Evolutionary conservation across 108 stramenopile genomes (phyloP).

Genomic region (Pseudonitzschia multistriata): DNA sequence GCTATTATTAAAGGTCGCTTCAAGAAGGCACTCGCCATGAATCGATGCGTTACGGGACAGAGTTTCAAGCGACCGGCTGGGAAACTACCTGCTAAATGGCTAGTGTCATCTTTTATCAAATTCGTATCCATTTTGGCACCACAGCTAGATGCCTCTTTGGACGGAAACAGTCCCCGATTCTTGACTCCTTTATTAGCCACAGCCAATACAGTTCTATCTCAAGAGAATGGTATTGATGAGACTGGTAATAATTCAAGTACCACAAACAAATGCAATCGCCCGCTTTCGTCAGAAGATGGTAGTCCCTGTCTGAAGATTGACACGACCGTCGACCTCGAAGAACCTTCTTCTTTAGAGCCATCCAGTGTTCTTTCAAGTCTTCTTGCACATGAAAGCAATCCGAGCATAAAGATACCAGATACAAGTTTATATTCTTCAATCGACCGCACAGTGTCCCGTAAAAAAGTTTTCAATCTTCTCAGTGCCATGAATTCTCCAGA

Average conservation of each 20-base stretch:
- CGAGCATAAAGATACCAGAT: conserved; percentile 11
- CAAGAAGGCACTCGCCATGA: conserved; percentile 40
- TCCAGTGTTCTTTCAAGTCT: conserved; percentile 4
- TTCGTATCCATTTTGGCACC: conserved; percentile 29
- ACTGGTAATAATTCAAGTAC: background rate
- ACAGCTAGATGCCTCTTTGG: conserved; percentile 57
- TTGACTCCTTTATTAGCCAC: conserved; percentile 62
- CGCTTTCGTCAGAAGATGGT: background rate
- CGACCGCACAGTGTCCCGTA: conserved; percentile 34
- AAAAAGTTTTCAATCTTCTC: conserved; percentile 47
- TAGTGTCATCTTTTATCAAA: conserved; percentile 43
- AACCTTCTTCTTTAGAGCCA: conserved; percentile 10
- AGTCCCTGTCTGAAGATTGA: background rate
- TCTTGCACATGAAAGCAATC: background rate
- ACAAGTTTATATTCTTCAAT: conserved; percentile 23
- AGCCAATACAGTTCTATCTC: conserved; percentile 45
- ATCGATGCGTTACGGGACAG: conserved; percentile 61
- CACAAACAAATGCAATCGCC: background rate
- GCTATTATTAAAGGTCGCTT: conserved; percentile 53
- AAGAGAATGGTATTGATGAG: background rate
- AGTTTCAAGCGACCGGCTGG: conserved; percentile 47
- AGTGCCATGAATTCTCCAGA: conserved; percentile 19
- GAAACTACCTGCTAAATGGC: conserved; percentile 47
- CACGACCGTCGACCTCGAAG: background rate
- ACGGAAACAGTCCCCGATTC: conserved; percentile 52